Base-by-base conservation (phyloP, 2,329 filamentous ascomycete genomes). In the Neonectria hederae region DNA sequence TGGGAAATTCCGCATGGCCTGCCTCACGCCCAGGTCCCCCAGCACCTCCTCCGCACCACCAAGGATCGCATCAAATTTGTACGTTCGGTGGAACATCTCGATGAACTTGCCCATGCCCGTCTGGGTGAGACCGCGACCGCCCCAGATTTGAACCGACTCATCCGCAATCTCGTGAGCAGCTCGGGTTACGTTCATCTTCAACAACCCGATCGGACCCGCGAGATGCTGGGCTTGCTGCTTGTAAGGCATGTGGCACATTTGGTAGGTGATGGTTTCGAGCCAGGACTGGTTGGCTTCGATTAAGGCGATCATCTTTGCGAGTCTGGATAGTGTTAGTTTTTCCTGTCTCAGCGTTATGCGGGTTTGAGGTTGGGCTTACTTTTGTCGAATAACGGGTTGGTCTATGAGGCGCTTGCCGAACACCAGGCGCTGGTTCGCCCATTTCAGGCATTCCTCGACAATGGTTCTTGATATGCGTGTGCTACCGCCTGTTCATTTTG, bases 161-260 rank as follows among this genome's bases (percentile, higher is more conserved):
- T 96, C 92, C 65, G 93, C 92, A 70, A 95, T 89, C 74, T 96
- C 92, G 76, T 95, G 92, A 1, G 92, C 91, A 43, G 89, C 88
- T 32, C 92, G 87, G 5, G 93, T 97, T 51, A 85, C 82, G 78
- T 89, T 91, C 78, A 91, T 92, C 82, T 97, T 97, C 63, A 97
- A 86, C 22, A 97, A 84, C 9, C 89, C 93, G 68, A 97, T 94
- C 28, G 93, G 92, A 0, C 93, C 93, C 57, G 90, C 91, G 1
- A 97, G 86, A 72, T 91, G 85, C 74, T 88, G 88, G 24, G 90
- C 84, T 78, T 97, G 93, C 76, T 95, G 81, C 58, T 86, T 84
- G 79, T 97, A 96, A 35, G 87, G 86, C 91, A 97, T 93, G 77
- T 93, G 84, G 82, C 87, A 91, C 93, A 97, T 97, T 76, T 97